Percentiles rank a stretch among this genome's conserved stretches.
phyloP scores from a whole-genome alignment of 2,329 filamentous ascomycete species.

The Alternaria ethzedia region DNA sequence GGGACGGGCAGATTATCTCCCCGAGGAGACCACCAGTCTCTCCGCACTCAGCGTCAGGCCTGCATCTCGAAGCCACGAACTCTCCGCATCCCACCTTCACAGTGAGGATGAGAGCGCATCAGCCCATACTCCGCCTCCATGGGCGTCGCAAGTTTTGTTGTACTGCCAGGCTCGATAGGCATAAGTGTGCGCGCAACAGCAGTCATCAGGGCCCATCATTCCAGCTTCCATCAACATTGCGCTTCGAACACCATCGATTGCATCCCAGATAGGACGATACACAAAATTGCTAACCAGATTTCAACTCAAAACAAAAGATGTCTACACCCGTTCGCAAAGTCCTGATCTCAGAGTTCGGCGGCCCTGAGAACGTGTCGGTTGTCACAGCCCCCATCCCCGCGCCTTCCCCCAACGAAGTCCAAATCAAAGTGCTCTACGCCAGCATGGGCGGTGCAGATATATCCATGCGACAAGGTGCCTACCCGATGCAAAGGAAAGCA shows the following conservation, averaged over 20 bases:
- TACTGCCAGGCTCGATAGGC: not conserved
- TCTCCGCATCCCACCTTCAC: not conserved
- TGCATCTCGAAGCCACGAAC: not conserved
- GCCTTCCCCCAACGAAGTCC: conserved; percentile 55
- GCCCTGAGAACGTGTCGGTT: conserved; percentile 48
- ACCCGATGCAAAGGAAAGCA: conserved; percentile 54
- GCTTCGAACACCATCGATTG: not conserved
- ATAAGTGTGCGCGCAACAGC: not conserved
- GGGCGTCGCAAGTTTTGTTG: not conserved
- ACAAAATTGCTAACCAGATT: not conserved
- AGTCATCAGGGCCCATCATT: not conserved
- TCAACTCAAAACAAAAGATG: conserved; percentile 17
- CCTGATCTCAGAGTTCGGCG: conserved; percentile 53
- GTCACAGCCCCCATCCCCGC: conserved; percentile 47
- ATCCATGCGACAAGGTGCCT: conserved; percentile 58
- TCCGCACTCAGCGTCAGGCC: not conserved
- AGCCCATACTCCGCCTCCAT: not conserved
- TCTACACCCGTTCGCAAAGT: conserved; percentile 53
- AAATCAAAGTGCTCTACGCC: conserved; percentile 56
- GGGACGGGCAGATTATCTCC: not conserved
- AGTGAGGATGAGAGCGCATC: not conserved
- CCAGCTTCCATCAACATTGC: not conserved
- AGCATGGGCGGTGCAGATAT: conserved; percentile 59
- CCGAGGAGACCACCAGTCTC: not conserved
- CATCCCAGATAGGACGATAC: not conserved